Evolutionary conservation across 2,329 filamentous ascomycete species (phyloP).

Genomic region (Tolypocladium tundrense): DNA sequence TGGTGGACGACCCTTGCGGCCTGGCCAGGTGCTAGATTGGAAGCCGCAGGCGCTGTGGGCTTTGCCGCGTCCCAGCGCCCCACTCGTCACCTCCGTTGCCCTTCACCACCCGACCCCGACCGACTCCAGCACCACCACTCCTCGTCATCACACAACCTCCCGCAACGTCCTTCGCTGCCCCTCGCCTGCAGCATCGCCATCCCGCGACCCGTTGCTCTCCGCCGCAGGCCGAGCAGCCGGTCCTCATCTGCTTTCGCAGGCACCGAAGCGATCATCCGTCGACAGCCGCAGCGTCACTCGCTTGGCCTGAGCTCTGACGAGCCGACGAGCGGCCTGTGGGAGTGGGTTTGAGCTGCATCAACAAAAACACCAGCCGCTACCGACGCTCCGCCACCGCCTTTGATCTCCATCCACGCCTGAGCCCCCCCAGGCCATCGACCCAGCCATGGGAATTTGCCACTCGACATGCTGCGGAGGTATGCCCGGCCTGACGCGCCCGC

Average conservation of each 20-base stretch:
- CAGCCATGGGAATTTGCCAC: conserved; percentile 51
- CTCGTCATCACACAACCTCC: not conserved
- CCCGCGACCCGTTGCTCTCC: conserved; percentile 1
- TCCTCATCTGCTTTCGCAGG: not conserved
- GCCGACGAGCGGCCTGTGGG: not conserved
- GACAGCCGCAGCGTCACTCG: not conserved
- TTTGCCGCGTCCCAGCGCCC: not conserved
- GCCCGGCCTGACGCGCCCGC: conserved; percentile 1
- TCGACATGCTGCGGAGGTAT: conserved; percentile 47
- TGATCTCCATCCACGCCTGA: not conserved
- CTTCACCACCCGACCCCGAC: not conserved
- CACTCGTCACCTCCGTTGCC: not conserved
- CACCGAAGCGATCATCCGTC: not conserved
- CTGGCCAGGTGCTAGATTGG: not conserved
- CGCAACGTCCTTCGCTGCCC: not conserved
- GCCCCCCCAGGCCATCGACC: conserved; percentile 8
- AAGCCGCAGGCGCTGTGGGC: not conserved
- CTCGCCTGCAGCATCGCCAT: conserved; percentile 1
- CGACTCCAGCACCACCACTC: not conserved
- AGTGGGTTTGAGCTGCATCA: not conserved
- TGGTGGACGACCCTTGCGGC: not conserved
- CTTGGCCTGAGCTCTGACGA: not conserved
- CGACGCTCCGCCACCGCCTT: not conserved
- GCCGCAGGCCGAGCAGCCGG: not conserved
- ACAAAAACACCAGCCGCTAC: conserved; percentile 1